A percentile compares a stretch with the other conserved stretches of the same genome.
These are phyloP conservation scores for Amaranthus tricolor DNA, from an alignment of 179 eudicot species.

Conservation along the genomic window DNA sequence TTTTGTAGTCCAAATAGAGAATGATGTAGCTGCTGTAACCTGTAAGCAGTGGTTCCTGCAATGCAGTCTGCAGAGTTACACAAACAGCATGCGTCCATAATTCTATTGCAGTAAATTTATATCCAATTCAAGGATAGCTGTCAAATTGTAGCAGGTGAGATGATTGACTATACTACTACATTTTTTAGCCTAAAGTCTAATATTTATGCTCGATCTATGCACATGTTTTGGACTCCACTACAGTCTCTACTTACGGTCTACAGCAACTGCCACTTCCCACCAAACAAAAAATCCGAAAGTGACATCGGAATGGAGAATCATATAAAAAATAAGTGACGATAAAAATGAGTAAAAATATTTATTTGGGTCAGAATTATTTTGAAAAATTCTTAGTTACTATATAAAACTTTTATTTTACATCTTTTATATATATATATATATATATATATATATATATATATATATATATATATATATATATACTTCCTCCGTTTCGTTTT, in stretches of 20 bases:
- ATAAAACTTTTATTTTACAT: too few species aligned
- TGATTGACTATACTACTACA: conserved; percentile 14
- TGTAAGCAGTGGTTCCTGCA: too few species aligned
- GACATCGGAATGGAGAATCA: not conserved
- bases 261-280: not conserved
- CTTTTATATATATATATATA: too few species aligned
- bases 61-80: not conserved
- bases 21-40: not conserved
- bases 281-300: not conserved
- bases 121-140: not conserved
- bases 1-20: not conserved
- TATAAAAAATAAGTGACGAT: too few species aligned
- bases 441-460: too few species aligned
- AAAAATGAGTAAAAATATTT: too few species aligned
- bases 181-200: not conserved
- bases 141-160: conserved; percentile 17
- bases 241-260: not conserved
- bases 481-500: too few species aligned
- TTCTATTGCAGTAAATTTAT: not conserved
- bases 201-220: not conserved
- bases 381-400: too few species aligned
- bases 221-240: conserved; percentile 14
- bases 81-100: not conserved
- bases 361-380: too few species aligned
- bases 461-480: too few species aligned